A percentile compares a stretch with the other conserved stretches of the same genome.
Evolutionary conservation across 345 rosid genomes (phyloP).

Genomic region (Murraya paniculata): DNA sequence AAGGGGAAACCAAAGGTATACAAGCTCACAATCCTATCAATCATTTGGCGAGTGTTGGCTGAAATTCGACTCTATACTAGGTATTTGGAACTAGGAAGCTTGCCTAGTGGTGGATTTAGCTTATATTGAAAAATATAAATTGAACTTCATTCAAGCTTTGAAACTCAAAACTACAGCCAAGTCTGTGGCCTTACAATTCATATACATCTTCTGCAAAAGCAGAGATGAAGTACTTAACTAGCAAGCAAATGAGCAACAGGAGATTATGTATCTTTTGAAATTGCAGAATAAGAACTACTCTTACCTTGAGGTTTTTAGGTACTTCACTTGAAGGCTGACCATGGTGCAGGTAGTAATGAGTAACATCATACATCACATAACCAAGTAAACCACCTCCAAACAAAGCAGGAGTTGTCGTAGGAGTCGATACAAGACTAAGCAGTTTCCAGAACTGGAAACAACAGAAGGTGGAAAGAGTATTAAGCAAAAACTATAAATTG

Average conservation of each 20-base stretch:
- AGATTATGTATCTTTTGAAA: not conserved
- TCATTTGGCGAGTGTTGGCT: not conserved
- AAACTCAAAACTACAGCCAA: not conserved
- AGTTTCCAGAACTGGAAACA: constrained; percentile 71
- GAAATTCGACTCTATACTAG: not conserved
- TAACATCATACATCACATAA: constrained; percentile 82
- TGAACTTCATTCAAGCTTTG: not conserved
- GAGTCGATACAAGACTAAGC: constrained; percentile 52
- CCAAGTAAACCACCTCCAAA: constrained; percentile 91
- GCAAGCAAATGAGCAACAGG: not conserved
- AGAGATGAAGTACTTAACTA: not conserved
- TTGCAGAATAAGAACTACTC: not conserved
- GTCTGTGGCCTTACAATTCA: not conserved
- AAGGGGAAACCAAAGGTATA: not conserved
- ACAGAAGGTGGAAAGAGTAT: not conserved
- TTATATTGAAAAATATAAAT: not conserved
- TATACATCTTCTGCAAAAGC: not conserved
- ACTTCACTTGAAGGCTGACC: constrained; percentile 67
- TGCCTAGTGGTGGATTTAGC: not conserved
- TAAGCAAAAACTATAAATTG: not conserved
- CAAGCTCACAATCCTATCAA: not conserved
- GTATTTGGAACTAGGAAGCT: not conserved
- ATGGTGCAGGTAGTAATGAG: constrained; percentile 94
- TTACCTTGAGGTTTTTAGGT: constrained; percentile 78
- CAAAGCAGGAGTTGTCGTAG: constrained; percentile 71